These are phyloP conservation scores for Huntiella savannae DNA, from an alignment of 2,329 filamentous ascomycete species.

Conservation along the genomic window DNA sequence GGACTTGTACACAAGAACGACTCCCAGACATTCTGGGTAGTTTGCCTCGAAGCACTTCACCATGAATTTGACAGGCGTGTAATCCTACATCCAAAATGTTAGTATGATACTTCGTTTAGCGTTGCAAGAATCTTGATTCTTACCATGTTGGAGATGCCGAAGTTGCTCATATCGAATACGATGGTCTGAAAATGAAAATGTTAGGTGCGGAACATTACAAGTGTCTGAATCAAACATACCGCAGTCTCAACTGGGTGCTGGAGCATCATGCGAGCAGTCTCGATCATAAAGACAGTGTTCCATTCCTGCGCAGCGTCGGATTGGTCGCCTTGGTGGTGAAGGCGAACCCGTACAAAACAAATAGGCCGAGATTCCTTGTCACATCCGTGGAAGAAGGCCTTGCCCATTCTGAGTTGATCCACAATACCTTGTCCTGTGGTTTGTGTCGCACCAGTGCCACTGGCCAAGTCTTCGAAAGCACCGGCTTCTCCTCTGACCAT, in stretches of 20 bases:
- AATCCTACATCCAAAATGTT: conserved; percentile 40
- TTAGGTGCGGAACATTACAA: conserved; percentile 12
- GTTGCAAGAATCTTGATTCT: conserved; percentile 22
- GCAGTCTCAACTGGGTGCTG: conserved; percentile 72
- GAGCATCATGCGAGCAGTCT: conserved; percentile 75
- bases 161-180: conserved; percentile 89
- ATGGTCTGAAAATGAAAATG: conserved; percentile 41
- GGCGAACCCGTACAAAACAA: conserved; percentile 62
- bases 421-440: conserved; percentile 60
- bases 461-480: conserved; percentile 34
- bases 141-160: conserved; percentile 80
- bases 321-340: conserved; percentile 72
- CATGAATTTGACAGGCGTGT: conserved; percentile 94
- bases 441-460: conserved; percentile 38
- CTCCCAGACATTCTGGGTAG: conserved; percentile 81
- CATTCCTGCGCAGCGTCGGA: conserved; percentile 63
- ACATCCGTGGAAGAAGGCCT: conserved; percentile 75
- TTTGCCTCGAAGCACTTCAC: conserved; percentile 99
- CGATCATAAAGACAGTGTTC: conserved; percentile 86
- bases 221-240: conserved; percentile 33
- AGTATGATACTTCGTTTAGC: not conserved
- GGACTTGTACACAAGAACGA: conserved; percentile 83
- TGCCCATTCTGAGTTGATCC: conserved; percentile 68
- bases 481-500: conserved; percentile 56
- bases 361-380: conserved; percentile 76